Evolutionary conservation across 305 asterid genomes (phyloP).

Genomic region (Fraxinus dipetala): DNA sequence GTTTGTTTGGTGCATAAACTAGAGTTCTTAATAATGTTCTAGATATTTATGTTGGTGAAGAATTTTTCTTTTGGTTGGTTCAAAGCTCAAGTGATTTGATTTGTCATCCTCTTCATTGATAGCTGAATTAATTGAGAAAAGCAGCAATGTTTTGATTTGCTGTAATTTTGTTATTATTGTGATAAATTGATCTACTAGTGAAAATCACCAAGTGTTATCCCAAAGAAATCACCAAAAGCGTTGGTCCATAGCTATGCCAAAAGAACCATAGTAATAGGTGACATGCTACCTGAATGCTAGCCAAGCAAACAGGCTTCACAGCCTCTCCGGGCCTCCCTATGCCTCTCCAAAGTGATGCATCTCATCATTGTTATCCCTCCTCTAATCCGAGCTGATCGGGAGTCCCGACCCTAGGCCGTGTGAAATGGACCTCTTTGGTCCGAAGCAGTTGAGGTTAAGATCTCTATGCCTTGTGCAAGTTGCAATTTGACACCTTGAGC

Average conservation of each 20-base stretch:
- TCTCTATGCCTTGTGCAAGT: neutral
- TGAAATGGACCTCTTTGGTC: neutral
- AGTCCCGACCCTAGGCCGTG: neutral
- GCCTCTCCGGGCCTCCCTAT: neutral
- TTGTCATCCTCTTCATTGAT: neutral
- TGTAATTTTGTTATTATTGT: neutral
- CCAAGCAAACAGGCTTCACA: neutral
- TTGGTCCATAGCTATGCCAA: neutral
- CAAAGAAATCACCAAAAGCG: neutral
- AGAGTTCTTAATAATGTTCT: slow-evolving; percentile 5
- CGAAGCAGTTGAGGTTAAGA: neutral
- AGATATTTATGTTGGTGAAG: neutral
- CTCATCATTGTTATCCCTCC: neutral
- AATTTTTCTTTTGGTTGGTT: slow-evolving; percentile 1
- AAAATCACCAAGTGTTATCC: neutral
- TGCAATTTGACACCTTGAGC: neutral
- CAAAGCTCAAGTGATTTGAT: slow-evolving; percentile 4
- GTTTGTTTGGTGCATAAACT: neutral
- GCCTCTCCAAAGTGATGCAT: neutral
- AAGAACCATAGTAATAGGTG: neutral
- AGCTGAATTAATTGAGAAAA: neutral
- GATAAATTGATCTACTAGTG: neutral
- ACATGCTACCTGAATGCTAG: neutral
- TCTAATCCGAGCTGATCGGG: neutral
- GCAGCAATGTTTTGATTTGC: neutral